Evolutionary conservation across 441 rosid species (phyloP).

Genomic region (Jatropha multifida): DNA sequence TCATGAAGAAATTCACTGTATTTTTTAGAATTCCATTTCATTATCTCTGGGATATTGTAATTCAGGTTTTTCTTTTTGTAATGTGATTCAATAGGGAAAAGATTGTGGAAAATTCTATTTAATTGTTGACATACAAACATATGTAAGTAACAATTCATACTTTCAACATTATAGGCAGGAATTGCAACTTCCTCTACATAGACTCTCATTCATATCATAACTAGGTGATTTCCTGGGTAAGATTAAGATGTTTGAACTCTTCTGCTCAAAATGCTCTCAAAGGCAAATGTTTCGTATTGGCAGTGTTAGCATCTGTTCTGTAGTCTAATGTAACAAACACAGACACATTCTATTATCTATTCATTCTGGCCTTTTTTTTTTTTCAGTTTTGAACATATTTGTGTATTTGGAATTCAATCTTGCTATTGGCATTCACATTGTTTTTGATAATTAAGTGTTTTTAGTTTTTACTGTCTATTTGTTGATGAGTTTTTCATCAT

Average conservation of each 20-base stretch:
- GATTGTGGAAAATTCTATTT: background rate
- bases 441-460: background rate
- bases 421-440: background rate
- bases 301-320: slow-evolving; percentile 2
- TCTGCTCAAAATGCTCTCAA: background rate
- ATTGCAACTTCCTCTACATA: background rate
- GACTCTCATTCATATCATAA: background rate
- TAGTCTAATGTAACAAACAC: background rate
- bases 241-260: background rate
- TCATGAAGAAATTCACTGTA: background rate
- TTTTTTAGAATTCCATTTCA: background rate
- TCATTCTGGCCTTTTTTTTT: background rate
- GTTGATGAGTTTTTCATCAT: background rate
- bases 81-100: background rate
- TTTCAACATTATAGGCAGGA: background rate
- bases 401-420: background rate
- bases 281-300: background rate
- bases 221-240: background rate
- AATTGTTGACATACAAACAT: background rate
- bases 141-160: background rate
- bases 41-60: background rate
- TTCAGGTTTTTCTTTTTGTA: background rate
- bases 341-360: background rate
- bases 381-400: slow-evolving; percentile 1
- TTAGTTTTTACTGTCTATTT: background rate